A percentile compares a stretch with the other conserved stretches of the same genome.
These are phyloP conservation scores for Debaryomyces nepalensis DNA, from an alignment of 1,139 yeast genomes.

Conservation along the genomic window DNA sequence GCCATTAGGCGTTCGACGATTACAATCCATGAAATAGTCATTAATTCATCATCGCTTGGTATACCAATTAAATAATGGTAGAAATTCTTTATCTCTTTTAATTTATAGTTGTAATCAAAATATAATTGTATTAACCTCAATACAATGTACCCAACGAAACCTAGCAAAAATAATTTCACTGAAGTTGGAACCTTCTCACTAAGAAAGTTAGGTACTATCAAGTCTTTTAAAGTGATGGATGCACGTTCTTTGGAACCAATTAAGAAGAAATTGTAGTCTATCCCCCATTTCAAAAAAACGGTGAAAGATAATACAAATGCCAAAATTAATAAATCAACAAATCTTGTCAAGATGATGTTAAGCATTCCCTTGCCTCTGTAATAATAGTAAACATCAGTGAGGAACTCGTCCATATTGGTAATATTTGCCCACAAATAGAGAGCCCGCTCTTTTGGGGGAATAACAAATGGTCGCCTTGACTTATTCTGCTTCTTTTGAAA, in stretches of 20 bases:
- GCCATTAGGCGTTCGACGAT: slow-evolving; percentile 79
- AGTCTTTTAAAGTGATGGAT: slow-evolving; percentile 40
- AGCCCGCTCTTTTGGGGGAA: slow-evolving; percentile 76
- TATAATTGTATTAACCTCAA: slow-evolving; percentile 67
- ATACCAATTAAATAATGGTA: slow-evolving; percentile 70
- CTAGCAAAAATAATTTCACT: slow-evolving; percentile 63
- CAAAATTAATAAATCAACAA: slow-evolving; percentile 71
- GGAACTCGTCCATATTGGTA: slow-evolving; percentile 83
- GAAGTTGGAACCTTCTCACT: slow-evolving; percentile 50
- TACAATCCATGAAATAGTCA: slow-evolving; percentile 91
- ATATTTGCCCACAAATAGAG: slow-evolving; percentile 97
- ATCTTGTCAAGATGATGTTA: slow-evolving; percentile 69
- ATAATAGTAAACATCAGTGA: slow-evolving; percentile 81
- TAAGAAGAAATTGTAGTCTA: slow-evolving; percentile 58
- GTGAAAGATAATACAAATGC: slow-evolving; percentile 79
- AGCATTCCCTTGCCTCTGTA: slow-evolving; percentile 84
- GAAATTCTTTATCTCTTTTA: slow-evolving; percentile 67
- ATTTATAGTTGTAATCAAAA: slow-evolving; percentile 50
- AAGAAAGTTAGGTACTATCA: slow-evolving; percentile 67
- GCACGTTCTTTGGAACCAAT: slow-evolving; percentile 21
- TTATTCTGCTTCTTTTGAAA: slow-evolving; percentile 19
- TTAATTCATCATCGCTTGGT: slow-evolving; percentile 74
- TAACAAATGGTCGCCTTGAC: slow-evolving; percentile 26
- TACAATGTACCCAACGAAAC: slow-evolving; percentile 61
- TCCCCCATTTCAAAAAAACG: slow-evolving; percentile 81